Evolutionary conservation across 2,329 filamentous ascomycete species (phyloP).

Genomic region (Aspergillus calidoustus): DNA sequence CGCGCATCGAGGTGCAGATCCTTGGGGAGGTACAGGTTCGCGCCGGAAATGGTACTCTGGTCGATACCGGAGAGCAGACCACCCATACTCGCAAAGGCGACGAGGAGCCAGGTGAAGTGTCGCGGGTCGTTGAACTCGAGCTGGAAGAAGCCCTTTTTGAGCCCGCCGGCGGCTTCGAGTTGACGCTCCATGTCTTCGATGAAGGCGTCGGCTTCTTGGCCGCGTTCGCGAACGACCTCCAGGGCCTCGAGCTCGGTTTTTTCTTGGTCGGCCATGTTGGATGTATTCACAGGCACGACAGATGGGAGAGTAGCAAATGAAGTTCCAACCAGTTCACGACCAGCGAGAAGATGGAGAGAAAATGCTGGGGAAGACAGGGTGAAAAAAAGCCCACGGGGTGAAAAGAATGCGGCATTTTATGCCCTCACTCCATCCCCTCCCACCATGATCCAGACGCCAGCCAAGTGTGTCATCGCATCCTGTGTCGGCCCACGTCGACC

Average conservation of each 20-base stretch:
- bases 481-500: neutral
- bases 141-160: conserved; percentile 59
- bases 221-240: conserved; percentile 14
- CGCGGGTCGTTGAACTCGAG: conserved; percentile 51
- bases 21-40: conserved; percentile 64
- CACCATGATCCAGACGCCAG: neutral
- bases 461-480: neutral
- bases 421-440: neutral
- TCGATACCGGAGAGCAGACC: conserved; percentile 74
- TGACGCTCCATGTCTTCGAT: conserved; percentile 29
- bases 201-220: conserved; percentile 11
- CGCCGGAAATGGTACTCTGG: conserved; percentile 73
- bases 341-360: neutral
- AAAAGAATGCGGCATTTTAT: neutral
- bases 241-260: conserved; percentile 13
- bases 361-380: neutral
- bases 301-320: neutral
- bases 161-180: conserved; percentile 27
- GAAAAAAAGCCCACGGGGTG: neutral
- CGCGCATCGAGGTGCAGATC: conserved; percentile 60
- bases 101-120: conserved; percentile 70
- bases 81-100: conserved; percentile 75
- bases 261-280: conserved; percentile 6
- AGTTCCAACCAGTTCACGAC: neutral
- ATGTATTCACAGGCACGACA: neutral